Percentiles rank a stretch among this genome's conserved stretches.
Conservation (phyloP, 257 asterid species). For the Orobanche coerulescens region DNA sequence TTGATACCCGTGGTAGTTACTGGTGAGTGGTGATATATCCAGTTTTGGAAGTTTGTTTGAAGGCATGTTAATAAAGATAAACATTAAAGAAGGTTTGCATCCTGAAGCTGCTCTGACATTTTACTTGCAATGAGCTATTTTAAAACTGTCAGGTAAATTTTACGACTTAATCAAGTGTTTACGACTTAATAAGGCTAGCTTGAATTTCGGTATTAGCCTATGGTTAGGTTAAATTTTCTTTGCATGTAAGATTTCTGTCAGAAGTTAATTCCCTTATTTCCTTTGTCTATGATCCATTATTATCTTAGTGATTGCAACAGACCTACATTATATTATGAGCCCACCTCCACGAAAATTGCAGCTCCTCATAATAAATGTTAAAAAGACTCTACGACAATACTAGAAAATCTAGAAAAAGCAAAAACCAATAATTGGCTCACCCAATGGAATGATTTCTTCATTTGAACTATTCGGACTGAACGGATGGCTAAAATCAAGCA, state of each 20-base stretch:
- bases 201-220: too few species aligned
- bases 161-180: too few species aligned
- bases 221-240: neutral
- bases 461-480: slow-evolving; percentile 7
- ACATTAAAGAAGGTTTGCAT: neutral
- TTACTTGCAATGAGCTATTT: neutral
- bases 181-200: too few species aligned
- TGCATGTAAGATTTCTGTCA: neutral
- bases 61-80: neutral
- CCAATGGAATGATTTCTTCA: slow-evolving; percentile 10
- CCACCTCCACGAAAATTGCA: slow-evolving; percentile 9
- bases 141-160: too few species aligned
- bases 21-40: too few species aligned
- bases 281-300: neutral
- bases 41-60: neutral
- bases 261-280: neutral
- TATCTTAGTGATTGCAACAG: neutral
- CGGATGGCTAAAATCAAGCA: slow-evolving; percentile 17
- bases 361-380: neutral
- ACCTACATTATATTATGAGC: neutral
- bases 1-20: too few species aligned
- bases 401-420: slow-evolving; percentile 3
- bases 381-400: neutral
- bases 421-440: slow-evolving; percentile 20
- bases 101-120: neutral